A percentile compares a stretch with the other conserved stretches of the same genome.
These are phyloP conservation scores for Scortechinia acanthostroma DNA, from an alignment of 2,329 filamentous ascomycete genomes.

Conservation along the genomic window DNA sequence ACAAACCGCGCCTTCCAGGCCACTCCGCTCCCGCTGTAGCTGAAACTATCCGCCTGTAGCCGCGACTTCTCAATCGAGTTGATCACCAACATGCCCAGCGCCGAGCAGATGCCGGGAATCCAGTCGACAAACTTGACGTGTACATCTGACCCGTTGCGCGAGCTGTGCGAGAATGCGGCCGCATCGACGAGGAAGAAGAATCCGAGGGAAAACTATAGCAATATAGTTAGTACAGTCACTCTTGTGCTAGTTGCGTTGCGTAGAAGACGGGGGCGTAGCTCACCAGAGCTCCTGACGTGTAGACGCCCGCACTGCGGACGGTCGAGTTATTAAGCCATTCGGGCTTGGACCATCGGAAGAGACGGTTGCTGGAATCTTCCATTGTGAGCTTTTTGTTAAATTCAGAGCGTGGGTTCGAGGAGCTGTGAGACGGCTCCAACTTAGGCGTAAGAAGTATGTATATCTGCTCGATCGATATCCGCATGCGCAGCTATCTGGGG, in stretches of 20 bases:
- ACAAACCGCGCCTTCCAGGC: conserved; percentile 67
- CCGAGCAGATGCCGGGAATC: conserved; percentile 65
- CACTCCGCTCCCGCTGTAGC: conserved; percentile 56
- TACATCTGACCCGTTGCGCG: conserved; percentile 49
- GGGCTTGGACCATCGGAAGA: conserved; percentile 63
- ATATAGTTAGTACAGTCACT: not conserved
- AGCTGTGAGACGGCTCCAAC: too few species aligned
- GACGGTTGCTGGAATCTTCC: conserved; percentile 39
- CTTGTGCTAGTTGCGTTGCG: conserved; percentile 7
- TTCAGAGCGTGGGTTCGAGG: too few species aligned
- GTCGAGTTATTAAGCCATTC: conserved; percentile 61
- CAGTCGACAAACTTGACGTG: conserved; percentile 68
- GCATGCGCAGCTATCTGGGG: too few species aligned
- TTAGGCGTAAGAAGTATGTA: too few species aligned
- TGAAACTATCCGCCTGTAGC: conserved; percentile 55
- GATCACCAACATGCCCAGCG: conserved; percentile 66
- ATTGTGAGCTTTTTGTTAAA: too few species aligned
- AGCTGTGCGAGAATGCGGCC: conserved; percentile 53
- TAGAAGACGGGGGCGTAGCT: conserved; percentile 11
- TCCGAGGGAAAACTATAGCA: conserved; percentile 62
- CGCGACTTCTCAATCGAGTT: conserved; percentile 66
- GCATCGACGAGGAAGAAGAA: conserved; percentile 67
- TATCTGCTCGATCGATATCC: too few species aligned
- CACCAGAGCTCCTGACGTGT: conserved; percentile 59
- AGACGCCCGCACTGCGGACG: conserved; percentile 58